Base-by-base conservation (phyloP, 1,284 basidiomycete species). In the Ceratobasidium sp. region DNA sequence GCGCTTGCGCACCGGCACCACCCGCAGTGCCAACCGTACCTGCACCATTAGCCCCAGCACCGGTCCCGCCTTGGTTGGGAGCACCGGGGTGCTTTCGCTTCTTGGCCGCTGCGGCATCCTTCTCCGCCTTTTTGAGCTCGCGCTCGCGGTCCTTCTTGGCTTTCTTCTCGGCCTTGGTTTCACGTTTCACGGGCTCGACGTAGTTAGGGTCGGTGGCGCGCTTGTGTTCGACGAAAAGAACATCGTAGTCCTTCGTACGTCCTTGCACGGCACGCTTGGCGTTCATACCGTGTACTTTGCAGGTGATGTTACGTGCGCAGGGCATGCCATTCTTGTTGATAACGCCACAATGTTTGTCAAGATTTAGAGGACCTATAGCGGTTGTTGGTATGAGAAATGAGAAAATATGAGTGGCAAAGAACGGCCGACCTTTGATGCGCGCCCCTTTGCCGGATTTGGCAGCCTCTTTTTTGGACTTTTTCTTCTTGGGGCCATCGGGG, bases 221-320 rank as follows among this genome's bases (percentile, higher is more conserved):
- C 79, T 98, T 94, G 95, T 96, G 99, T 75, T 98, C 97, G 53
- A 94, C 86, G 17, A 96, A 87, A 11, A 99, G 88, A 73, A 92
- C 91, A 80, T 99, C 97, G 82, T 96, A 99, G 1, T 86, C 83
- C 63, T 92, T 89, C 0, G 94, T 94, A 9, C 98, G 93, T 36
- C 96, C 96, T 78, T 90, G 88, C 0, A 99, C 96, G 7, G 94
- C 89, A 24, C 98, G 93, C 82, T 99, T 99, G 31, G 96, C 94
- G 41, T 96, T 96, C 93, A 99, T 98, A 0, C 95, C 93, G 82
- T 99, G 97, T 3, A 97, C 96, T 84, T 99, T 99, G 87, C 97
- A 99, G 0, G 97, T 99, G 47, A 99, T 88, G 15, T 95, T 96
- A 51, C 97, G 94, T n/a, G 96, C 95, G 82, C 97, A 99, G 0